Evolutionary conservation across 495 filamentous ascomycete genomes (phyloP), one percentile per base, ranked within the genome.

Genomic region (Annulohypoxylon bovei): DNA sequence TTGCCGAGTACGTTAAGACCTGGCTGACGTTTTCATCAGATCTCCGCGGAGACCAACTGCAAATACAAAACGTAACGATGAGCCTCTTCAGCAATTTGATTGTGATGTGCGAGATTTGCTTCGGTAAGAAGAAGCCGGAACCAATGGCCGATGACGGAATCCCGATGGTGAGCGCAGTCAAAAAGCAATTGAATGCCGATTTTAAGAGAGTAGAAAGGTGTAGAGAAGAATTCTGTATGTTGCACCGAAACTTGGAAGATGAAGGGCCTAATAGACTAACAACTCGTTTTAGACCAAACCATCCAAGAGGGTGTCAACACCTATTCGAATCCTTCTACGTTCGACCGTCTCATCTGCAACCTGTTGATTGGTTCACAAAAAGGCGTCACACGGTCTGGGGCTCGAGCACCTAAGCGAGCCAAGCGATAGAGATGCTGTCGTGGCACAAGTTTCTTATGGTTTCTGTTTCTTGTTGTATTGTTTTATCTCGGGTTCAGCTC

Each of bases 51-150:
- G 59, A 67, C 30, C 40, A 14, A 12, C 25, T 25, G 11, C 70
- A 64, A 49, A 61, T 68, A 54, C 30, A 65, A 44, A 23, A 0
- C 18, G 49, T 68, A 12, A 61, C 70, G 18, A 72, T 49, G 40
- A 68, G 65, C 27, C 57, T 69, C 22, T 72, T 78, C 53, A 75
- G 67, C 40, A 75, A 71, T 27, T 61, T 76, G n/a, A 63, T 73
- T 23, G 76, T 78, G 5, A 78, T 78, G 71, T 76, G 72, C 61
- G 71, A 77, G 57, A 67, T 70, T 20, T 62, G 73, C 12, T 77
- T 79, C 46, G 62, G 71, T 32, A 77, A 77, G 54, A 79, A 77
- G 67, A 75, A 74, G 63, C 73, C 72, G 18, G 63, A 71, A 40
- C 18, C 59, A 28, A 65, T 60, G 56, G 22, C n/a, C 27, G 75